These are phyloP conservation scores for Mycena citricolor DNA, from an alignment of 1,284 basidiomycete species.

Conservation along the genomic window DNA sequence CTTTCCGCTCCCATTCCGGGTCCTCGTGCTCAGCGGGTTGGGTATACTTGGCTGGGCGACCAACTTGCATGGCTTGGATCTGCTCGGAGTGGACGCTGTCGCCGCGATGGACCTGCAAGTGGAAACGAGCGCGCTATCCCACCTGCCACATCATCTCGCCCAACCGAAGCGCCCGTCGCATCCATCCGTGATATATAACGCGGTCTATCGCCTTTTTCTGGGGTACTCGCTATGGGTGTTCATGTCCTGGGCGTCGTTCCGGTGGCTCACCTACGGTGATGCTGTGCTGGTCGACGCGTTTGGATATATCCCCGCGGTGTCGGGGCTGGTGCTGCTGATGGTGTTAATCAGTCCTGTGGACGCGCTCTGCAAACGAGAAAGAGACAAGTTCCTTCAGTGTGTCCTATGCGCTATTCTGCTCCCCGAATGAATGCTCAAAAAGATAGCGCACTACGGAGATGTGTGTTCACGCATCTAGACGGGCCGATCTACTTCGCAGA, in stretches of 20 bases:
- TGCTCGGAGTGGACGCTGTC: slow-evolving; percentile 73
- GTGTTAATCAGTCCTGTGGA: slow-evolving; percentile 68
- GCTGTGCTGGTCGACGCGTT: slow-evolving; percentile 64
- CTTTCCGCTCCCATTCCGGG: slow-evolving; percentile 83
- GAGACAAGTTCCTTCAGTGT: slow-evolving; percentile 75
- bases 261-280: slow-evolving; percentile 57
- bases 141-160: slow-evolving; percentile 32
- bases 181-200: slow-evolving; percentile 47
- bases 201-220: slow-evolving; percentile 68
- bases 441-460: slow-evolving; percentile 70
- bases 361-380: slow-evolving; percentile 63
- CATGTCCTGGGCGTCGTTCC: slow-evolving; percentile 67
- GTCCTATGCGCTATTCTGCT: slow-evolving; percentile 33
- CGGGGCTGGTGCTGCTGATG: slow-evolving; percentile 57
- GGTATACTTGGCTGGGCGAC: slow-evolving; percentile 82
- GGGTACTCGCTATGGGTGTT: slow-evolving; percentile 61
- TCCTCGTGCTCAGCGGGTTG: slow-evolving; percentile 68
- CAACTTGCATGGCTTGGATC: slow-evolving; percentile 81
- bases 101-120: slow-evolving; percentile 63
- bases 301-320: slow-evolving; percentile 73
- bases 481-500: slow-evolving; percentile 84
- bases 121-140: slow-evolving; percentile 31
- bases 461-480: slow-evolving; percentile 64
- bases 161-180: slow-evolving; percentile 36
- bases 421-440: no score